phyloP scores from a whole-genome alignment of 805 yeast genomes.

The Millerozyma acaciae region DNA sequence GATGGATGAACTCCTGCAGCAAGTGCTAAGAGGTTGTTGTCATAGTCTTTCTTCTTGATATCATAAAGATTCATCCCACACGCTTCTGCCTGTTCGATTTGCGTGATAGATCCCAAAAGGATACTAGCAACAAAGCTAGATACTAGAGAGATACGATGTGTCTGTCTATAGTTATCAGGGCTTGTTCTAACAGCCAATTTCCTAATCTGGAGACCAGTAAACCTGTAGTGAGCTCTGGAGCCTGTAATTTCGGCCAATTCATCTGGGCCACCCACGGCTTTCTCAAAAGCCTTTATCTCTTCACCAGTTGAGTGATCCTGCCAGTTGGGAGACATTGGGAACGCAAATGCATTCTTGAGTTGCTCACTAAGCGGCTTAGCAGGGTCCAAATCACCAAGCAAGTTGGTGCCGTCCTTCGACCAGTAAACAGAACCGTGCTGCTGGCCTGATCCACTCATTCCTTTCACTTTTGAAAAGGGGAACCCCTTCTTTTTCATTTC shows the following conservation, averaged over 20 bases:
- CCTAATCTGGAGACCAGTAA: constrained; percentile 89
- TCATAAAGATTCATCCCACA: constrained; percentile 93
- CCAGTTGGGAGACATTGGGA: constrained; percentile 81
- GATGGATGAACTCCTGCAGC: constrained; percentile 49
- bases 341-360: constrained; percentile 52
- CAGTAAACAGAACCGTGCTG: constrained; percentile 91
- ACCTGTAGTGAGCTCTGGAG: constrained; percentile 82
- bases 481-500: constrained; percentile 48
- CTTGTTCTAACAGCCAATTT: constrained; percentile 55
- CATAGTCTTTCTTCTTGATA: constrained; percentile 52
- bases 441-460: constrained; percentile 83
- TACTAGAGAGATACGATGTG: constrained; percentile 66
- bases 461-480: constrained; percentile 57
- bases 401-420: constrained; percentile 46
- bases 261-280: constrained; percentile 53
- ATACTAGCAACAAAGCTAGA: constrained; percentile 76
- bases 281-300: constrained; percentile 62
- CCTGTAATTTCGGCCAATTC: constrained; percentile 70
- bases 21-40: constrained; percentile 51
- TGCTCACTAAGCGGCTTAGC: constrained; percentile 41
- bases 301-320: constrained; percentile 85
- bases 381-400: constrained; percentile 36
- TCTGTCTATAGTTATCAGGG: constrained; percentile 50
- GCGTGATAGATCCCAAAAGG: constrained; percentile 58
- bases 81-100: constrained; percentile 79